Conservation (phyloP, 1,139 yeast genomes). For the Candida sp. region DNA sequence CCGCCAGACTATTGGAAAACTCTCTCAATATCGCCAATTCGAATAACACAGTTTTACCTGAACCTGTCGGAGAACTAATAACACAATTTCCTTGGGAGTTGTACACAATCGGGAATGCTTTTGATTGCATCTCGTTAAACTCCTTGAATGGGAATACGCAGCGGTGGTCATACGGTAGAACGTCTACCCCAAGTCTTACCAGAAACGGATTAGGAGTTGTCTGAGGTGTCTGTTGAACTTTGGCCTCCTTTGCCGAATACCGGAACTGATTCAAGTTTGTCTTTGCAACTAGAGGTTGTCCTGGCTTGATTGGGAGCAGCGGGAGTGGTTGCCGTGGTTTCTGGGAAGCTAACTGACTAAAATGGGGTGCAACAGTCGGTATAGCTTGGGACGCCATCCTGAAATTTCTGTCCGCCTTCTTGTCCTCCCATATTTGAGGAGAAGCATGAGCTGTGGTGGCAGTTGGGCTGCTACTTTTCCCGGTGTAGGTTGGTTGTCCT, state of each 20-base stretch:
- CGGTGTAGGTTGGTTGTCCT: not conserved
- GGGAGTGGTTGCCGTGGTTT: not conserved
- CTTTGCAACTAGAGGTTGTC: constrained; percentile 5
- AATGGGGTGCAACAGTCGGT: not conserved
- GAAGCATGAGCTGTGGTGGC: not conserved
- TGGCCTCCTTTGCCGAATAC: not conserved
- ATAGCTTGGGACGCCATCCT: not conserved
- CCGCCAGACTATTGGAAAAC: constrained; percentile 16
- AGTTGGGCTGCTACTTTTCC: not conserved
- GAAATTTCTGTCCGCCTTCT: not conserved
- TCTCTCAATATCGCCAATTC: constrained; percentile 53
- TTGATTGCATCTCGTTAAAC: constrained; percentile 56
- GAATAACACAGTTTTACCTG: constrained; percentile 59
- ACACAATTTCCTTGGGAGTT: constrained; percentile 42
- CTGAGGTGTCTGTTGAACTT: not conserved
- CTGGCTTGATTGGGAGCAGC: not conserved
- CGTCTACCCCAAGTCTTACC: constrained; percentile 6
- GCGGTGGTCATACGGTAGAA: constrained; percentile 10
- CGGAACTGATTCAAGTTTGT: constrained; percentile 5
- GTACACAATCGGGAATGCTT: constrained; percentile 39
- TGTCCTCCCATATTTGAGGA: not conserved
- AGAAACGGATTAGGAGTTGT: not conserved
- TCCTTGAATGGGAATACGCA: constrained; percentile 31
- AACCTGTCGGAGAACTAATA: constrained; percentile 59
- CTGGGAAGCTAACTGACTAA: not conserved